Percentiles rank a stretch among this genome's conserved stretches.
Conservation (phyloP, 2,329 filamentous ascomycete genomes). For the Gyromitra esculenta region DNA sequence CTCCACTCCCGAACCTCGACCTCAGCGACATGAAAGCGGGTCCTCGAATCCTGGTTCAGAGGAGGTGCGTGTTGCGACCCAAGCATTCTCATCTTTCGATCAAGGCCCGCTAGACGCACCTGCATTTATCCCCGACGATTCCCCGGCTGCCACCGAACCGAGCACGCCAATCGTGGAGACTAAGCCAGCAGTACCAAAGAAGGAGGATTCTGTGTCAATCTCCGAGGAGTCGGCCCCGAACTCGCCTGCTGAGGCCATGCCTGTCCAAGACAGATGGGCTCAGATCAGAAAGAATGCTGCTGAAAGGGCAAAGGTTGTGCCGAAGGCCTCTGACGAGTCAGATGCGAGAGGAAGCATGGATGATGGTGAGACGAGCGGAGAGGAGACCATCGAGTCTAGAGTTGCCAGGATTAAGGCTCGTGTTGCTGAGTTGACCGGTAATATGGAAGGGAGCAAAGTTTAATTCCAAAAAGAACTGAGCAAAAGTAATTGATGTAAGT, state of each 20-base stretch:
- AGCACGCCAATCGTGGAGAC: slow-evolving; percentile 55
- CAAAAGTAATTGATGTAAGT: slow-evolving; percentile 35
- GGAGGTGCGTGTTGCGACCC: slow-evolving; percentile 47
- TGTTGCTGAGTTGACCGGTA: slow-evolving; percentile 90
- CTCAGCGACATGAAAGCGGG: slow-evolving; percentile 30
- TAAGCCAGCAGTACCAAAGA: slow-evolving; percentile 50
- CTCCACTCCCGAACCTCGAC: slow-evolving; percentile 10
- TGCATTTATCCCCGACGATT: slow-evolving; percentile 75
- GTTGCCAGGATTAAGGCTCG: slow-evolving; percentile 97
- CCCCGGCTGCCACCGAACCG: slow-evolving; percentile 63
- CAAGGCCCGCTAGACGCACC: slow-evolving; percentile 93
- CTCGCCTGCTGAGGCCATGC: slow-evolving; percentile 58
- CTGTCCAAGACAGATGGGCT: slow-evolving; percentile 84
- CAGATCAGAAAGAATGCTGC: slow-evolving; percentile 95
- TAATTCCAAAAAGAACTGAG: slow-evolving; percentile 18
- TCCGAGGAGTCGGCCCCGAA: slow-evolving; percentile 41
- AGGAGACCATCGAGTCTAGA: slow-evolving; percentile 97
- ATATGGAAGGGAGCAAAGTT: slow-evolving; percentile 69
- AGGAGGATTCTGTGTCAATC: slow-evolving; percentile 52
- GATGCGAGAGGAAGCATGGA: slow-evolving; percentile 70
- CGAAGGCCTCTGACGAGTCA: slow-evolving; percentile 60
- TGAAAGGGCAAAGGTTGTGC: slow-evolving; percentile 74
- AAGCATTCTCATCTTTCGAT: slow-evolving; percentile 72
- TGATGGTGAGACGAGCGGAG: slow-evolving; percentile 89
- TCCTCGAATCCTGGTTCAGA: slow-evolving; percentile 37